These are phyloP conservation scores for Tuctoria greenei DNA, from an alignment of 176 grass and related monocot species.

Conservation along the genomic window DNA sequence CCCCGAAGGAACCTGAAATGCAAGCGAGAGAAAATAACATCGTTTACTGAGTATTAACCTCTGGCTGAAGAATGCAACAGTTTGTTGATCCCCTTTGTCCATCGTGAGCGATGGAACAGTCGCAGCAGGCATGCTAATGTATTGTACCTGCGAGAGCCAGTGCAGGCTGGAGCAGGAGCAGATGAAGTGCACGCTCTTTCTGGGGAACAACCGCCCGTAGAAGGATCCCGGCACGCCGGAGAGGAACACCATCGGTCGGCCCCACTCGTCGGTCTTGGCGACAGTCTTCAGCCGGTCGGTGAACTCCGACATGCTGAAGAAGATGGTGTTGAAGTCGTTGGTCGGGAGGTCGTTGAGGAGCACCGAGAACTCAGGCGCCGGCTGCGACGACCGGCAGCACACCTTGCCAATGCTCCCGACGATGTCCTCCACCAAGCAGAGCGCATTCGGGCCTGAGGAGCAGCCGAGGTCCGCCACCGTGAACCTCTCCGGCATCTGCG, in stretches of 20 bases:
- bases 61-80: neutral
- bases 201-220: slow-evolving; percentile 76
- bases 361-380: slow-evolving; percentile 82
- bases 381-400: slow-evolving; percentile 45
- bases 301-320: slow-evolving; percentile 76
- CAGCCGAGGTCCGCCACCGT: slow-evolving; percentile 87
- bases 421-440: slow-evolving; percentile 71
- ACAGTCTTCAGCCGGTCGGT: slow-evolving; percentile 49
- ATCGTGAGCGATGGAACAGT: neutral
- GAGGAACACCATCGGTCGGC: slow-evolving; percentile 72
- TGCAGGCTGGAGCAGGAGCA: slow-evolving; percentile 90
- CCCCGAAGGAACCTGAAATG: slow-evolving; percentile 58
- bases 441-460: slow-evolving; percentile 84
- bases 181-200: slow-evolving; percentile 73
- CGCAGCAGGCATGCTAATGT: no score
- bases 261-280: slow-evolving; percentile 48
- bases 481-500: slow-evolving; percentile 68
- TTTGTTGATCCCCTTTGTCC: neutral
- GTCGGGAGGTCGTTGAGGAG: slow-evolving; percentile 96
- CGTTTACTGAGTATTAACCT: no score
- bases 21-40: neutral
- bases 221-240: slow-evolving; percentile 86
- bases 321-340: slow-evolving; percentile 95
- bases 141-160: slow-evolving; percentile 85
- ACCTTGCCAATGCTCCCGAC: slow-evolving; percentile 52